Percentiles rank a stretch among this genome's conserved stretches.
Evolutionary conservation across 2,329 filamentous ascomycete genomes (phyloP).

Genomic region (Lachnum nothofagi): DNA sequence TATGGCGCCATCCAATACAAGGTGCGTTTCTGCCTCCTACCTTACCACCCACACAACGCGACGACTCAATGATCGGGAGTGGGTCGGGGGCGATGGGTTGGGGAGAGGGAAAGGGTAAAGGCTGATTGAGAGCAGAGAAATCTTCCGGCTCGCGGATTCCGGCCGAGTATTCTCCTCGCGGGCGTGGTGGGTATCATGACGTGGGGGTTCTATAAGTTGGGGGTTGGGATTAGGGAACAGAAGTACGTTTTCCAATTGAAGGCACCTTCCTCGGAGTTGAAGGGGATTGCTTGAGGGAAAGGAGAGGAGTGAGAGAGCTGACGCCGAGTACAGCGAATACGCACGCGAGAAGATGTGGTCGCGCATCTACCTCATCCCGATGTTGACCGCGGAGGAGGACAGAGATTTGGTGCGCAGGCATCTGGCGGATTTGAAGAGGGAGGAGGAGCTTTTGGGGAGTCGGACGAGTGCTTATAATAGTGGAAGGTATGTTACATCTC

Average conservation of each 20-base stretch:
- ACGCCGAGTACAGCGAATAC: conserved; percentile 63
- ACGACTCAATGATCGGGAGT: neutral
- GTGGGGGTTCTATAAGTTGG: conserved; percentile 85
- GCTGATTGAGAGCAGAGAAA: conserved; percentile 60
- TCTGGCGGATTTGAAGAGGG: conserved; percentile 78
- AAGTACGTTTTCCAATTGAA: conserved; percentile 57
- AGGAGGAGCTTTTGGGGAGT: conserved; percentile 83
- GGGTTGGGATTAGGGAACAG: conserved; percentile 79
- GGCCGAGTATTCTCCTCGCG: conserved; percentile 71
- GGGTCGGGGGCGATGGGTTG: neutral
- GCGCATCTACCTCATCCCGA: conserved; percentile 86
- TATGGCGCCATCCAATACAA: conserved; percentile 97
- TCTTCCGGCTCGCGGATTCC: conserved; percentile 84
- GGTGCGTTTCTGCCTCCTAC: conserved; percentile 46
- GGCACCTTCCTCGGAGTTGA: neutral
- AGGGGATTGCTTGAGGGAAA: conserved; percentile 3
- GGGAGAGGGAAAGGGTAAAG: conserved; percentile 2
- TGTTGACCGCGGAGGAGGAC: conserved; percentile 95
- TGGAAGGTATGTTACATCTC: conserved; percentile 61
- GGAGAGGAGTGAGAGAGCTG: conserved; percentile 1
- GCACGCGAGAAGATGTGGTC: conserved; percentile 98
- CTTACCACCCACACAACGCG: neutral
- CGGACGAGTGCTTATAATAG: conserved; percentile 82
- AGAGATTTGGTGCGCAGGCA: conserved; percentile 86
- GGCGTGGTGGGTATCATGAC: conserved; percentile 74